phyloP scores from a whole-genome alignment of 352 stramenopile genomes.

The Phytophthora macrochlamydospora region DNA sequence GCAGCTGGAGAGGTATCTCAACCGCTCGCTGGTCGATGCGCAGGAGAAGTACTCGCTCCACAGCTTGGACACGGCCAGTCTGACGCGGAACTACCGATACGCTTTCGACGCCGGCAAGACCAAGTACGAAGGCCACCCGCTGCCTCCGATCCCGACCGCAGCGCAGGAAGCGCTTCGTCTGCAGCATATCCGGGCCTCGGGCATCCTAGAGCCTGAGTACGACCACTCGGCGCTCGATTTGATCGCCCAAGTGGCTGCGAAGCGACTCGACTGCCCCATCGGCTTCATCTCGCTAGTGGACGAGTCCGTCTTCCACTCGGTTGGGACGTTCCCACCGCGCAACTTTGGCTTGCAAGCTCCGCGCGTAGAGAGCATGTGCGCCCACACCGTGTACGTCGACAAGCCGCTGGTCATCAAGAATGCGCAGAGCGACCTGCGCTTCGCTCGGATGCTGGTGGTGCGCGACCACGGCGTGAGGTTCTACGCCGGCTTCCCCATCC shows the following conservation, averaged over 20 bases:
- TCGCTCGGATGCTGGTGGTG: slow-evolving; percentile 39
- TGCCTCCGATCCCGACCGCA: slow-evolving; percentile 23
- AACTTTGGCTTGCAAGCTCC: slow-evolving; percentile 6
- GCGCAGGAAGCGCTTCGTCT: slow-evolving; percentile 32
- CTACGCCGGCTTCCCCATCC: slow-evolving; percentile 53
- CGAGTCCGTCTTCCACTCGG: slow-evolving; percentile 31
- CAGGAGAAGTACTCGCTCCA: slow-evolving; percentile 1
- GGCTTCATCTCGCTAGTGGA: slow-evolving; percentile 49
- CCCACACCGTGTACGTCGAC: slow-evolving; percentile 47
- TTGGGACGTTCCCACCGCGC: slow-evolving; percentile 26
- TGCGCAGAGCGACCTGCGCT: slow-evolving; percentile 48
- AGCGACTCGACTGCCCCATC: slow-evolving; percentile 41
- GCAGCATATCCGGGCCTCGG: slow-evolving; percentile 27
- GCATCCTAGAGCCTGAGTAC: slow-evolving; percentile 32
- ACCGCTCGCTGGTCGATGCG: no score
- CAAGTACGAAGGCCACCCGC: slow-evolving; percentile 22
- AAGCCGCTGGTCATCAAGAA: slow-evolving; percentile 48
- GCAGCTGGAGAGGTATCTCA: no score
- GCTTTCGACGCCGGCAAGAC: slow-evolving; percentile 28
- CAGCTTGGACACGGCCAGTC: slow-evolving; percentile 4
- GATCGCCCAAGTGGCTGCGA: slow-evolving; percentile 37
- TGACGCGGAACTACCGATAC: slow-evolving; percentile 34
- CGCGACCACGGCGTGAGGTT: slow-evolving; percentile 39
- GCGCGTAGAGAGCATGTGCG: slow-evolving; percentile 47
- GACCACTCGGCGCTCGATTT: slow-evolving; percentile 40